phyloP scores from a whole-genome alignment of 2,329 filamentous ascomycete species.

The Colletotrichum costaricense region DNA sequence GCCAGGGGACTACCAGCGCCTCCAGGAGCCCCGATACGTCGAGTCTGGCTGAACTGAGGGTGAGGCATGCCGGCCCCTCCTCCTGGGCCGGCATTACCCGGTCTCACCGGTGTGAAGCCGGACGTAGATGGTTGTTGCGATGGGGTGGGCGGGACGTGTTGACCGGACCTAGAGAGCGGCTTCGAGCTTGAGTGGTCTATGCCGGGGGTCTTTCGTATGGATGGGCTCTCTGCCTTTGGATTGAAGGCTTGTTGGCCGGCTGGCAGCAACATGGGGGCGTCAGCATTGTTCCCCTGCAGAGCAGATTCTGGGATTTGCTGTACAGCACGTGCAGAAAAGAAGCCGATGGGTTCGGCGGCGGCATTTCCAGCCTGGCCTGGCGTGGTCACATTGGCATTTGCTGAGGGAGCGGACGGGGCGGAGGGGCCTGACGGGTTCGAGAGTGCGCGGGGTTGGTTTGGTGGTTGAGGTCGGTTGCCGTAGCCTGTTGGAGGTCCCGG shows the following conservation, averaged over 20 bases:
- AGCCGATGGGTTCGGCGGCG: constrained; percentile 62
- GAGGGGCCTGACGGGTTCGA: constrained; percentile 34
- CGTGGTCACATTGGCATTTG: constrained; percentile 36
- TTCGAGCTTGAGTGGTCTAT: constrained; percentile 84
- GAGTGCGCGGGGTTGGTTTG: constrained; percentile 38
- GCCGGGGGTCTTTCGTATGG: constrained; percentile 88
- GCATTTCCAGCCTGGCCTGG: constrained; percentile 39
- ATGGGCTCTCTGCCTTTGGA: constrained; percentile 81
- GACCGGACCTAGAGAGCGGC: constrained; percentile 71
- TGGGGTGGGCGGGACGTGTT: constrained; percentile 60
- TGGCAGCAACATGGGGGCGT: constrained; percentile 52
- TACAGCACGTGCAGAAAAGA: constrained; percentile 78
- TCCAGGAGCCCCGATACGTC: constrained; percentile 70
- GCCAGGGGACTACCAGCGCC: constrained; percentile 65
- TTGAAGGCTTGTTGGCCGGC: constrained; percentile 71
- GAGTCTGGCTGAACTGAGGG: constrained; percentile 63
- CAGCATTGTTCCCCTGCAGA: constrained; percentile 53
- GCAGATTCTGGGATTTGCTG: constrained; percentile 62
- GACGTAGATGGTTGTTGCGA: constrained; percentile 39
- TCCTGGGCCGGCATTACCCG: constrained; percentile 9
- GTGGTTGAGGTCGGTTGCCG: constrained; percentile 38
- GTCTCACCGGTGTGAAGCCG: constrained; percentile 34
- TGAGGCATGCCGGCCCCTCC: constrained; percentile 55
- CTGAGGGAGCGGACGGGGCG: constrained; percentile 23
- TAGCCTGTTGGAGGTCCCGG: constrained; percentile 38